Percentiles rank a stretch among this genome's conserved stretches.
Evolutionary conservation across 805 yeast species (phyloP).

Genomic region (Lipomyces yamadae): DNA sequence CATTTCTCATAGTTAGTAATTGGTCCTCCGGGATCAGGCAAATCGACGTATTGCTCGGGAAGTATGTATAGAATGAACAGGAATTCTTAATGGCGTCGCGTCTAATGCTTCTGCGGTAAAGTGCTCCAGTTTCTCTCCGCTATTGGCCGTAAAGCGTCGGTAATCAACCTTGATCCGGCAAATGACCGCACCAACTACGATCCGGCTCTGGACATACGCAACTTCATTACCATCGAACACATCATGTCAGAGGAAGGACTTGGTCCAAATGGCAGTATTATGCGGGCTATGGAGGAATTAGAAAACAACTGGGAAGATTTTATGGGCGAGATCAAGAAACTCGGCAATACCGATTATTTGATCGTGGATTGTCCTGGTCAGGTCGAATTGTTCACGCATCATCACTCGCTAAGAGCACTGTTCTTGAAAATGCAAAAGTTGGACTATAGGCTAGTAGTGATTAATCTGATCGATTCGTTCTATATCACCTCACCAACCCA

Average conservation of each 20-base stretch:
- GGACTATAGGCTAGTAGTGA: constrained; percentile 69
- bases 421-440: constrained; percentile 67
- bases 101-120: constrained; percentile 8
- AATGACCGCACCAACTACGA: constrained; percentile 74
- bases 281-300: constrained; percentile 77
- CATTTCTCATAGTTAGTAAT: constrained; percentile 85
- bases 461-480: constrained; percentile 80
- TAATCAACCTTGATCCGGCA: constrained; percentile 91
- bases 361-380: constrained; percentile 94
- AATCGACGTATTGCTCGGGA: constrained; percentile 93
- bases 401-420: constrained; percentile 69
- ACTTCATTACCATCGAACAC: constrained; percentile 74
- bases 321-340: constrained; percentile 57
- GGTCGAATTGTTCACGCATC: constrained; percentile 92
- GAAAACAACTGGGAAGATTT: constrained; percentile 65
- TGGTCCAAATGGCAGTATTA: constrained; percentile 91
- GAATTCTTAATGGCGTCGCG: background rate
- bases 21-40: constrained; percentile 98
- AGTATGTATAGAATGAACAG: constrained; percentile 33
- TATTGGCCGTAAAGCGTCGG: constrained; percentile 85
- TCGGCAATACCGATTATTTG: constrained; percentile 59
- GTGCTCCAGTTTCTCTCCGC: constrained; percentile 89
- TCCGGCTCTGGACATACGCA: constrained; percentile 77
- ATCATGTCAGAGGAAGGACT: constrained; percentile 71
- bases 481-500: constrained; percentile 86